Evolutionary conservation across 2,329 filamentous ascomycete species (phyloP).

Genomic region (Fusarium nanum): DNA sequence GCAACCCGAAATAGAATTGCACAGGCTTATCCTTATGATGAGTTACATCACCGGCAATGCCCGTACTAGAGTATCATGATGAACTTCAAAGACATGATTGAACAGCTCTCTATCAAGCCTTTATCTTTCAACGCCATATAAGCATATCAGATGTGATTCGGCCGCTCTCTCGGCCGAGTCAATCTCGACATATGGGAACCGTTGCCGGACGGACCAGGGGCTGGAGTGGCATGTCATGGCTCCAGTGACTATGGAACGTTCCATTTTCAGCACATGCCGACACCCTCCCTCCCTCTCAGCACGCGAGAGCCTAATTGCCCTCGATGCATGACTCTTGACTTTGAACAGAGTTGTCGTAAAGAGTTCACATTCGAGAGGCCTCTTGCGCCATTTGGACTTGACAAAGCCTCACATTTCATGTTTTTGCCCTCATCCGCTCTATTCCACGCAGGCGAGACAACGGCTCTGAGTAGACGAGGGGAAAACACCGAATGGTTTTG

Average conservation of each 20-base stretch:
- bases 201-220: slow-evolving; percentile 24
- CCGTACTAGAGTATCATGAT: not conserved
- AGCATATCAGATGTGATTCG: slow-evolving; percentile 15
- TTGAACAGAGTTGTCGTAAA: not conserved
- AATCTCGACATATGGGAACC: slow-evolving; percentile 8
- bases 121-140: not conserved
- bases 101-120: not conserved
- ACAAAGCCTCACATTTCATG: not conserved
- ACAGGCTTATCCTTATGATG: not conserved
- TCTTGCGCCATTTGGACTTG: not conserved
- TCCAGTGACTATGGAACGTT: slow-evolving; percentile 39
- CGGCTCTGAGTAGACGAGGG: slow-evolving; percentile 2
- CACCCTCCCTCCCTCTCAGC: not conserved
- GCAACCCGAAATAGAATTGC: slow-evolving; percentile 7
- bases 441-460: slow-evolving; percentile 6
- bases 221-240: slow-evolving; percentile 30
- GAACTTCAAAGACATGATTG: not conserved
- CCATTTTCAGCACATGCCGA: slow-evolving; percentile 27
- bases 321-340: not conserved
- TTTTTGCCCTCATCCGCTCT: not conserved
- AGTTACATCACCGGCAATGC: slow-evolving; percentile 3
- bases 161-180: slow-evolving; percentile 36
- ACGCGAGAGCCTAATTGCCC: not conserved
- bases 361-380: not conserved
- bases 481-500: slow-evolving; percentile 17